Evolutionary conservation across 345 rosid genomes (phyloP).

Genomic region (Rhizophora apiculata): DNA sequence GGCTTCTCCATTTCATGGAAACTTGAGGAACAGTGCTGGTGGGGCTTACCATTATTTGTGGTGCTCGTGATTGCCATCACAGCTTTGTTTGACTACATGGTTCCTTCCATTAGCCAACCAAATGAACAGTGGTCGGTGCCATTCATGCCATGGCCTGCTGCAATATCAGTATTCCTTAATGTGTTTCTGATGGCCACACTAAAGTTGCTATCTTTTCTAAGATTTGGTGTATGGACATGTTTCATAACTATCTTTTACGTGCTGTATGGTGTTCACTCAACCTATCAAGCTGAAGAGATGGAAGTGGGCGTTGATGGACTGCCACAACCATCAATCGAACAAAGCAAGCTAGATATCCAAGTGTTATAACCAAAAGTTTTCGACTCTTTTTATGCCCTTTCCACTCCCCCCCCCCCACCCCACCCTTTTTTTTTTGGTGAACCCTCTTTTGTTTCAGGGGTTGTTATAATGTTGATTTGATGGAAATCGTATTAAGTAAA

Average conservation of each 20-base stretch:
- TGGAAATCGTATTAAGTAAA: conserved; percentile 14
- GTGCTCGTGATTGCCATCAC: conserved; percentile 39
- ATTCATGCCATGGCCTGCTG: conserved; percentile 93
- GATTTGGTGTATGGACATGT: conserved; percentile 74
- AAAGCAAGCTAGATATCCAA: conserved; percentile 44
- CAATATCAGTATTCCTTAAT: conserved; percentile 64
- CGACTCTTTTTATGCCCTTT: neutral
- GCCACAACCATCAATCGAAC: conserved; percentile 36
- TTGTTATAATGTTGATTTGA: conserved; percentile 8
- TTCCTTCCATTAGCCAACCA: conserved; percentile 22
- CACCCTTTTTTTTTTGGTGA: neutral
- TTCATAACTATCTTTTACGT: conserved; percentile 63
- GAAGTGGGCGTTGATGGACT: conserved; percentile 30
- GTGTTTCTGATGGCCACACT: conserved; percentile 69
- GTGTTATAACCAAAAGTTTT: conserved; percentile 23
- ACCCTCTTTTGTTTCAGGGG: neutral
- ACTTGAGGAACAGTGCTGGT: conserved; percentile 37
- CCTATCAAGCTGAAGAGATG: conserved; percentile 74
- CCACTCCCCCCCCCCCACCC: neutral
- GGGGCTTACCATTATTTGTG: conserved; percentile 52
- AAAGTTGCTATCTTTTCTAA: conserved; percentile 49
- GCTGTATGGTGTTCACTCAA: conserved; percentile 84
- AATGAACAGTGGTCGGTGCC: conserved; percentile 70
- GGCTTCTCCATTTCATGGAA: conserved; percentile 72
- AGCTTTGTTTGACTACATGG: conserved; percentile 41